Conservation (phyloP, 2,329 filamentous ascomycete genomes). For the Magnaporthiopsis rhizophila region DNA sequence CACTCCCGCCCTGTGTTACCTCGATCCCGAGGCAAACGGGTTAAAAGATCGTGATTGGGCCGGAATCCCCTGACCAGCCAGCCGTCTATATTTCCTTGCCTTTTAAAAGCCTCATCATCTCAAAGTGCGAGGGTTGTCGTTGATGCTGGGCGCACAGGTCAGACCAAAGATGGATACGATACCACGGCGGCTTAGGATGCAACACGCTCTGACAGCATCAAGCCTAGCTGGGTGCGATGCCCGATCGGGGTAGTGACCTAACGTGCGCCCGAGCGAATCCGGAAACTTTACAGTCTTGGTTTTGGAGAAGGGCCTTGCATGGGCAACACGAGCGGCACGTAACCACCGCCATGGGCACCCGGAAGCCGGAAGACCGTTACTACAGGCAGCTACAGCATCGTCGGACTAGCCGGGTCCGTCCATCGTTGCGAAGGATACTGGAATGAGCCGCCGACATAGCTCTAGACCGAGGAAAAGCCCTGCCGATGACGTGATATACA, state of each 20-base stretch:
- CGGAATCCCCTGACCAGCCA: not conserved
- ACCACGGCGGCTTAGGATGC: slow-evolving; percentile 1
- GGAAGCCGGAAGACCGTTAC: not conserved
- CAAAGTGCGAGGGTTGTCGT: not conserved
- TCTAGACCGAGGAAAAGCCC: not conserved
- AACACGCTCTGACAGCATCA: not conserved
- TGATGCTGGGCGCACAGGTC: not conserved
- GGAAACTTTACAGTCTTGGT: not conserved
- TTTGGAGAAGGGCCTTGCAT: not conserved
- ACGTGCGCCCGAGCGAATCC: not conserved
- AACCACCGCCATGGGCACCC: not conserved
- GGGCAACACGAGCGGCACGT: not conserved
- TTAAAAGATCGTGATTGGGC: not conserved
- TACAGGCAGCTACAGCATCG: not conserved
- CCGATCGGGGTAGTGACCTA: not conserved
- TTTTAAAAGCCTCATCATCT: not conserved
- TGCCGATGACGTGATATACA: not conserved
- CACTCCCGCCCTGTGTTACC: not conserved
- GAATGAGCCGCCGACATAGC: not conserved
- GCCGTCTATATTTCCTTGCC: not conserved
- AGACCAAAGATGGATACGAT: not conserved
- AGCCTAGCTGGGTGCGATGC: not conserved
- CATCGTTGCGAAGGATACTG: not conserved
- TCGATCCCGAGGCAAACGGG: not conserved
- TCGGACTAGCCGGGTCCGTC: not conserved